Evolutionary conservation across 2,329 filamentous ascomycete genomes (phyloP).

Genomic region (Apiospora aurea): DNA sequence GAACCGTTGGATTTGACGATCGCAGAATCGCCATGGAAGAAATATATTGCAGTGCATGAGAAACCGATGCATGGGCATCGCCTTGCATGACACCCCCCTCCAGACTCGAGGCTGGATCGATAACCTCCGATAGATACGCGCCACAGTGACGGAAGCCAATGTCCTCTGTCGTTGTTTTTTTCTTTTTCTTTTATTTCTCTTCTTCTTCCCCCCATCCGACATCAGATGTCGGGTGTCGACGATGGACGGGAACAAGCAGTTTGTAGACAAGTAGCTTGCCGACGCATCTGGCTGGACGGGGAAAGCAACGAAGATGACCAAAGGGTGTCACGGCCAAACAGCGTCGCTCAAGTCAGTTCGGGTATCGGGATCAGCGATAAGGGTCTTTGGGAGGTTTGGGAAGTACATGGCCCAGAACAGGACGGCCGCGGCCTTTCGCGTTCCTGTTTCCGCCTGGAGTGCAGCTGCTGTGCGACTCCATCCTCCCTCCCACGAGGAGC

Average conservation of each 20-base stretch:
- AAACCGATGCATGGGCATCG: slow-evolving; percentile 1
- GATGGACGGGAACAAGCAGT: background rate
- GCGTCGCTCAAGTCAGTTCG: background rate
- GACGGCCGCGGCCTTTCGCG: background rate
- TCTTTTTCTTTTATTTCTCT: no score
- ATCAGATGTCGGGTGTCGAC: background rate
- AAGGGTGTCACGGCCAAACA: background rate
- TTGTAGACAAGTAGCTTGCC: background rate
- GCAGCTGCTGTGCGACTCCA: slow-evolving; percentile 7
- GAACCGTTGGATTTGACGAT: slow-evolving; percentile 1
- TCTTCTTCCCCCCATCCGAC: background rate
- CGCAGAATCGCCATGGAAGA: background rate
- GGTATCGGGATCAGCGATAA: background rate
- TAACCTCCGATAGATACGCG: background rate
- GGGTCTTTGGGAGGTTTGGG: background rate
- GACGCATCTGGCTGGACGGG: background rate
- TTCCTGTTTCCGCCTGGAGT: slow-evolving; percentile 2
- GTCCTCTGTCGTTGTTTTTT: no score
- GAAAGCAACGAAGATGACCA: background rate
- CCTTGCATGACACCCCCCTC: slow-evolving; percentile 3
- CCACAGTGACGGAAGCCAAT: background rate
- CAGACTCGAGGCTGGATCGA: background rate
- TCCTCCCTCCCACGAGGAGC: background rate
- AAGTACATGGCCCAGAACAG: background rate
- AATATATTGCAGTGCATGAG: slow-evolving; percentile 17